These are phyloP conservation scores for Ligustrum vulgare DNA, from an alignment of 257 asterid species.

Conservation along the genomic window DNA sequence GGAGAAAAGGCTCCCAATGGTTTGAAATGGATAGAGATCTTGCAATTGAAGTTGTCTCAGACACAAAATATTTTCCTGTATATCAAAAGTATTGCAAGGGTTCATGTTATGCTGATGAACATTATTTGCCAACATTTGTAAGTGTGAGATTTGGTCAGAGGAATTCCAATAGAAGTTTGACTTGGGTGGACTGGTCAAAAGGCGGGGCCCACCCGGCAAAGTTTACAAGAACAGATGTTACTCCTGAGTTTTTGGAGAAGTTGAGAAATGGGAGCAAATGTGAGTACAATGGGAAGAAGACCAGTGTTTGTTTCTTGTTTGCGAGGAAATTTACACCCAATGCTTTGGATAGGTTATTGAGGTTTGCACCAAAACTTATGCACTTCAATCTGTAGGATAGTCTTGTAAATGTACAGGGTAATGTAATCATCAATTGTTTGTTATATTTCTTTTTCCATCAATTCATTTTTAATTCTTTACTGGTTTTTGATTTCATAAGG, in stretches of 20 bases:
- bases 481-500: too few relatives aligned
- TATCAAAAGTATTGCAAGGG: constrained; percentile 49
- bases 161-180: constrained; percentile 60
- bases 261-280: constrained; percentile 54
- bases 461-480: neutral
- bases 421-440: neutral
- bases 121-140: constrained; percentile 75
- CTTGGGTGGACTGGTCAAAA: constrained; percentile 83
- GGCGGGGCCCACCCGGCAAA: constrained; percentile 84
- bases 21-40: constrained; percentile 61
- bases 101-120: constrained; percentile 77
- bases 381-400: constrained; percentile 42
- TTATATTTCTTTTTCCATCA: constrained; percentile 19
- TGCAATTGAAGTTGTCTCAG: constrained; percentile 64
- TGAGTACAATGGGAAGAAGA: constrained; percentile 62
- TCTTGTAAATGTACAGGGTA: neutral
- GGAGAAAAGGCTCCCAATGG: constrained; percentile 97
- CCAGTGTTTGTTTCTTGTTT: constrained; percentile 63
- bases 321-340: constrained; percentile 69
- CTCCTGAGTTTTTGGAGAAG: constrained; percentile 46
- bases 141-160: constrained; percentile 39
- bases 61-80: constrained; percentile 40
- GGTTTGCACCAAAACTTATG: constrained; percentile 77
- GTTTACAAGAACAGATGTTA: constrained; percentile 43
- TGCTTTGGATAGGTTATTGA: constrained; percentile 61